Conservation (phyloP, 1,139 yeast genomes). For the Suhomyces guaymorum region DNA sequence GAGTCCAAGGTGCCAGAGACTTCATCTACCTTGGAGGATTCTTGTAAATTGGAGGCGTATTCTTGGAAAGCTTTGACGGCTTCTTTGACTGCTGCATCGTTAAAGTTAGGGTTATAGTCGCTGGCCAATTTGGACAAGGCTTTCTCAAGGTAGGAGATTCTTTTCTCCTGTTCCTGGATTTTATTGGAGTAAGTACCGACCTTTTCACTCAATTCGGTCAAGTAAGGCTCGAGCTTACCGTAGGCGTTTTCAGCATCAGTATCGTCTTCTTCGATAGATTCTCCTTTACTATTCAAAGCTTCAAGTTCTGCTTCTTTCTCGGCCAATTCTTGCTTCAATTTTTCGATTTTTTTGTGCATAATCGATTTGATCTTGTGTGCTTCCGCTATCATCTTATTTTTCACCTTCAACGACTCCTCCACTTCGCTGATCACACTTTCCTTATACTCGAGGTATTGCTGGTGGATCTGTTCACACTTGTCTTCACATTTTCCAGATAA, state of each 20-base stretch:
- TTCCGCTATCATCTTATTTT: conserved; percentile 16
- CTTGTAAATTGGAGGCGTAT: conserved; percentile 44
- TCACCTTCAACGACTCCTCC: conserved; percentile 25
- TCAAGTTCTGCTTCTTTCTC: conserved; percentile 27
- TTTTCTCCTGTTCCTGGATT: conserved; percentile 19
- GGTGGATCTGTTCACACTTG: conserved; percentile 52
- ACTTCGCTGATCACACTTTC: conserved; percentile 19
- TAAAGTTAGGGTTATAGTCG: conserved; percentile 84
- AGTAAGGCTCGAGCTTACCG: conserved; percentile 21
- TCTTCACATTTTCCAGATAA: conserved; percentile 51
- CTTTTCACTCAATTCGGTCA: conserved; percentile 14
- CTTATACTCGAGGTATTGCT: conserved; percentile 30
- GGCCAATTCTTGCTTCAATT: conserved; percentile 28
- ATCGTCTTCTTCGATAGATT: conserved; percentile 16
- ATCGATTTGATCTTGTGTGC: conserved; percentile 11
- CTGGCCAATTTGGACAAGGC: conserved; percentile 49
- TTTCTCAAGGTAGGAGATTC: conserved; percentile 36
- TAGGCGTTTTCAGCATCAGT: conserved; percentile 18
- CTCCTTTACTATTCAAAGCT: conserved; percentile 4
- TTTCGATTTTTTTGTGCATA: conserved; percentile 26
- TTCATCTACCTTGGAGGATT: conserved; percentile 11
- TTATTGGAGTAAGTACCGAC: conserved; percentile 18
- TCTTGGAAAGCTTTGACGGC: conserved; percentile 66
- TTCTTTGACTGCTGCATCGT: conserved; percentile 81
- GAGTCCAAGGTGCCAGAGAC: conserved; percentile 2